These are phyloP conservation scores for Colletotrichum trifolii DNA, from an alignment of 2,329 filamentous ascomycete genomes.

Conservation along the genomic window DNA sequence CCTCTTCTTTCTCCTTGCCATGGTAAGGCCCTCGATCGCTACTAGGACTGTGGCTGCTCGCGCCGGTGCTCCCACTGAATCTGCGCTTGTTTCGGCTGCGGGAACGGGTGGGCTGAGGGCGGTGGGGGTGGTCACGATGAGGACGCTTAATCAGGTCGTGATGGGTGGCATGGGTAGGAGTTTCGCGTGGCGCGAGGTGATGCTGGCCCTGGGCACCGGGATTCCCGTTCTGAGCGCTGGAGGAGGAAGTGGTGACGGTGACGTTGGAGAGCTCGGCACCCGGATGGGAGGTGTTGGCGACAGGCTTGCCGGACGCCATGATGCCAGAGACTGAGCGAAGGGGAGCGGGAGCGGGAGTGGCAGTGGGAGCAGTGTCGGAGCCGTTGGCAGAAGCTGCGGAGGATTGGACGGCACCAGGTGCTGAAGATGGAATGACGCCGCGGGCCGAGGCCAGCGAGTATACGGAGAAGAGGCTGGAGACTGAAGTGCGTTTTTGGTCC, in stretches of 20 bases:
- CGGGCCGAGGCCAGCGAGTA: conserved; percentile 75
- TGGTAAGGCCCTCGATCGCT: conserved; percentile 70
- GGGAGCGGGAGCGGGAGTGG: conserved; percentile 40
- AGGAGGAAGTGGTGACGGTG: conserved; percentile 63
- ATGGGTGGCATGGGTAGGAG: conserved; percentile 40
- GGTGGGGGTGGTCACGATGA: conserved; percentile 41
- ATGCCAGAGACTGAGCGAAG: conserved; percentile 57
- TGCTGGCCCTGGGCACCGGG: conserved; percentile 54
- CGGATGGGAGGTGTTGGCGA: conserved; percentile 54
- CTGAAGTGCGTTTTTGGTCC: conserved; percentile 74
- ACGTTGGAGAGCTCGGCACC: conserved; percentile 64
- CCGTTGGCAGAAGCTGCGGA: conserved; percentile 64
- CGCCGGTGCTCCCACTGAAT: conserved; percentile 84
- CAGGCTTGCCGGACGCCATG: conserved; percentile 57
- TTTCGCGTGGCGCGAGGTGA: conserved; percentile 58
- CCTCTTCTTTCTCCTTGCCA: conserved; percentile 66
- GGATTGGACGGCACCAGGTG: conserved; percentile 61
- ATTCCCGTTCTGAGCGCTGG: conserved; percentile 49
- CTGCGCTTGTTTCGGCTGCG: conserved; percentile 78
- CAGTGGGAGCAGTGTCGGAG: conserved; percentile 57
- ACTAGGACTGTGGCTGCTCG: conserved; percentile 83
- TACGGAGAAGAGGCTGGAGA: conserved; percentile 79
- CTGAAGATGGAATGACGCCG: conserved; percentile 63
- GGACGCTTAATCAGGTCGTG: conserved; percentile 55
- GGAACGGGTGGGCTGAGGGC: conserved; percentile 65